A percentile compares a stretch with the other conserved stretches of the same genome.
phyloP scores from a whole-genome alignment of 2,329 filamentous ascomycete species.

The Emergomyces orientalis region DNA sequence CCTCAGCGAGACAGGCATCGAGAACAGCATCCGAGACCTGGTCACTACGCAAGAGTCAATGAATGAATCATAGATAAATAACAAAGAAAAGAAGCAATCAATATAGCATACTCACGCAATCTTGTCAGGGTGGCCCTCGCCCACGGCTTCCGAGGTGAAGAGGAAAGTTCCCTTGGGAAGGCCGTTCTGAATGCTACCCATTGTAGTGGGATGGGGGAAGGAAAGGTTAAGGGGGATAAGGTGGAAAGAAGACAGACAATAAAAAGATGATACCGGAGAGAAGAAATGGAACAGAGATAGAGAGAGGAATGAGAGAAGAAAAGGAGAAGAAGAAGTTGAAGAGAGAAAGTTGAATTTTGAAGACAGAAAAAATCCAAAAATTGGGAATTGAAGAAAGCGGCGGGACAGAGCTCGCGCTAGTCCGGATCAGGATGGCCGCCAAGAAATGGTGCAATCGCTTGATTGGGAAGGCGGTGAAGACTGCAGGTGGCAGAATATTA shows the following conservation, averaged over 20 bases:
- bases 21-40: conserved; percentile 98
- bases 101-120: conserved; percentile 53
- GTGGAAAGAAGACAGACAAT: conserved; percentile 14
- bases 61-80: not conserved
- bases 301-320: conserved; percentile 12
- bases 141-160: conserved; percentile 84
- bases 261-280: conserved; percentile 16
- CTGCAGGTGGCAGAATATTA: conserved; percentile 9
- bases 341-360: conserved; percentile 2
- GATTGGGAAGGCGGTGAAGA: conserved; percentile 5
- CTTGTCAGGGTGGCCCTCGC: conserved; percentile 91
- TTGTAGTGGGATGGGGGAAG: conserved; percentile 37
- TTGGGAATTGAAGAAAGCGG: conserved; percentile 7
- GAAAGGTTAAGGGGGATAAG: not conserved
- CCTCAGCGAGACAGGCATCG: conserved; percentile 90
- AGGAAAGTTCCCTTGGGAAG: conserved; percentile 59
- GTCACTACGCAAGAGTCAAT: conserved; percentile 46
- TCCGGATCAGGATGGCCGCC: not conserved
- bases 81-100: conserved; percentile 17
- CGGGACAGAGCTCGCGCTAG: not conserved
- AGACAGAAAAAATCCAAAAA: conserved; percentile 6
- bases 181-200: conserved; percentile 34
- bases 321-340: conserved; percentile 12
- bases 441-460: not conserved
- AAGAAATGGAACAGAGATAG: conserved; percentile 20